Evolutionary conservation across 306 rosid genomes (phyloP).

Genomic region (Crotalaria pallida): DNA sequence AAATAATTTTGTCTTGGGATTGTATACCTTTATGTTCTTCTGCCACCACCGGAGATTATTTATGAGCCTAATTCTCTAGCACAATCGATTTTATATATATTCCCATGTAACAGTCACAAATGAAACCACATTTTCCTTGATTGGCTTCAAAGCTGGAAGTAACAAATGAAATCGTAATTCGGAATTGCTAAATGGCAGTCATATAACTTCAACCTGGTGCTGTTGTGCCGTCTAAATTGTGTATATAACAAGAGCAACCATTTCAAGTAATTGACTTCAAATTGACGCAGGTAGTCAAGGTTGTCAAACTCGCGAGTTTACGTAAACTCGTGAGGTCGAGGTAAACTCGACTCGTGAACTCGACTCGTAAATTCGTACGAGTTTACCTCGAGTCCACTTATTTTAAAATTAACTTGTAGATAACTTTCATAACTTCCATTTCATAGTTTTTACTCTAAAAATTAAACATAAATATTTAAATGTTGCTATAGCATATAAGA

Average conservation of each 20-base stretch:
- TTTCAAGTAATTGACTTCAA: neutral
- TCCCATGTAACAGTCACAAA: neutral
- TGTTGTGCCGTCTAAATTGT: neutral
- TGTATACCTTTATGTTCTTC: neutral
- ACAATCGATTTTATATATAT: neutral
- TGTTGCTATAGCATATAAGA: too few species aligned
- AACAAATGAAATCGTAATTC: constrained; percentile 18
- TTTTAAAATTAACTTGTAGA: too few species aligned
- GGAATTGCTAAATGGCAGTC: neutral
- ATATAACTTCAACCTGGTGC: neutral
- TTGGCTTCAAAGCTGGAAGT: constrained; percentile 37
- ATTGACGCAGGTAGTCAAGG: neutral
- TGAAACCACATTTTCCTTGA: constrained; percentile 28
- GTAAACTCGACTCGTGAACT: too few species aligned
- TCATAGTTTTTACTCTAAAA: too few species aligned
- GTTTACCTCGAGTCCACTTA: too few species aligned
- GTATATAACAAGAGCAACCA: neutral
- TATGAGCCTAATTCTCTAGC: neutral
- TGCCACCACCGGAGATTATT: neutral
- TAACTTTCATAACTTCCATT: too few species aligned
- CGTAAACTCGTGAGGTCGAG: too few species aligned
- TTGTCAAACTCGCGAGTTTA: too few species aligned
- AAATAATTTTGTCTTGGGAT: neutral
- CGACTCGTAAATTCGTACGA: too few species aligned
- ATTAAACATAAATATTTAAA: too few species aligned